Evolutionary conservation across 345 rosid species (phyloP), one percentile per base, ranked within the genome.

Genomic region (Trapa bicornis): DNA sequence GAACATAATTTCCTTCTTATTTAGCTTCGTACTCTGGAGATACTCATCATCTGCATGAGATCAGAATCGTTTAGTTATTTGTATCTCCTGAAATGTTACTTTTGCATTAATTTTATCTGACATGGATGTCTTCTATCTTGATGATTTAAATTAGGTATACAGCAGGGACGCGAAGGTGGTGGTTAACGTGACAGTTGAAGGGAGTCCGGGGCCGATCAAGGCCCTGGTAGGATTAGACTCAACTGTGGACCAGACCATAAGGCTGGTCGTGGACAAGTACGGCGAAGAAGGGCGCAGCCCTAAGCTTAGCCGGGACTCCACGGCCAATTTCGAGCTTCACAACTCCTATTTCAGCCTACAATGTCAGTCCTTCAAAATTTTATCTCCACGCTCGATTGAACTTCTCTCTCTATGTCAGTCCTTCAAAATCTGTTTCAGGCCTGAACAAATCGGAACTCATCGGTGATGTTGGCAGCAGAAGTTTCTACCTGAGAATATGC

Each of bases 181-280:
- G 77, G 81, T 92, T 39, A 86, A 65, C 78, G 92, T 92, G 33
- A 85, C 89, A 47, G 89, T 92, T 3, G 96, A 89, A 83, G 98
- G 96, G 72, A 92, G 98, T 79, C 88, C 96, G 3, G 98, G 96
- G 63, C 96, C 98, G 1, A 75, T 86, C 32, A 81, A 83, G 79
- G 70, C 86, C 12, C 78, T 89, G 87, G 85, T 83, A 56, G 83
- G 84, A 75, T 70, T 83, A 67, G 88, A 84, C n/a, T 85, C 87
- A 12, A 87, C 74, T 67, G 96, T 89, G 16, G 84, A 81, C 56
- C 87, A 92, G 41, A 81, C 87, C 0, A 85, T 89, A 64, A 81
- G 83, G 73, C 70, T 79, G 33, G 85, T 87, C 33, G 79, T 80
- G 6, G 78, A 79, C 13, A 87, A 85, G 74, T 92, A 92, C 17